phyloP scores from a whole-genome alignment of 2,329 filamentous ascomycete genomes.

The Epichloe bromicola region DNA sequence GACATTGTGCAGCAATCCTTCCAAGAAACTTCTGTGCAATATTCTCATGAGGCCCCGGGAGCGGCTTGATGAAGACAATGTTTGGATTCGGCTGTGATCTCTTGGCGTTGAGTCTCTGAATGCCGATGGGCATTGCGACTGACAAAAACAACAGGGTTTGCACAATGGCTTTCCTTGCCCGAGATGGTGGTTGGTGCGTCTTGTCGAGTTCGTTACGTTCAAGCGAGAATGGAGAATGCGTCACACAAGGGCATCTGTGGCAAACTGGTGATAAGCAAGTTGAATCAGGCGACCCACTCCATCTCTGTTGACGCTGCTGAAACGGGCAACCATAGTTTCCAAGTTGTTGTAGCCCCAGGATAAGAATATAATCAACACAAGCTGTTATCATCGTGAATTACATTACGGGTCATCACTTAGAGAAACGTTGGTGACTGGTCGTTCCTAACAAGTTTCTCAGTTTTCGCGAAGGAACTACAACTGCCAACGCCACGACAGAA shows the following conservation, averaged over 20 bases:
- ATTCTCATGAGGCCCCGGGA: conserved; percentile 49
- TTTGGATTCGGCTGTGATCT: conserved; percentile 61
- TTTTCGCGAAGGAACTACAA: no score
- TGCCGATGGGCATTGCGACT: conserved; percentile 56
- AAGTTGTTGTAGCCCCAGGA: neutral
- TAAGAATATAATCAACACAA: no score
- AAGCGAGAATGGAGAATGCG: no score
- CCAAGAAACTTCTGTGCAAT: conserved; percentile 59
- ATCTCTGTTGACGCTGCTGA: neutral
- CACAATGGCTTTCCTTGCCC: neutral
- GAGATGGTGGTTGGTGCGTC: neutral
- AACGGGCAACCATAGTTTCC: neutral
- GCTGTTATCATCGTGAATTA: no score
- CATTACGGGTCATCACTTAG: no score
- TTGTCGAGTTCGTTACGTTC: neutral
- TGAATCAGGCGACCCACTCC: neutral
- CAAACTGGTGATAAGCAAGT: neutral
- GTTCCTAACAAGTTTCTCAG: no score
- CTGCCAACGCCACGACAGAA: no score
- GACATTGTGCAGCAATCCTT: conserved; percentile 68
- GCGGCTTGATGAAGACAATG: conserved; percentile 76
- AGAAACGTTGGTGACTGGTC: no score
- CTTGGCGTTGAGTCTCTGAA: conserved; percentile 66
- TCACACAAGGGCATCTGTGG: neutral
- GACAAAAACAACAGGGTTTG: neutral